These are phyloP conservation scores for Phyllachora maydis DNA, from an alignment of 2,329 filamentous ascomycete species.

Conservation along the genomic window DNA sequence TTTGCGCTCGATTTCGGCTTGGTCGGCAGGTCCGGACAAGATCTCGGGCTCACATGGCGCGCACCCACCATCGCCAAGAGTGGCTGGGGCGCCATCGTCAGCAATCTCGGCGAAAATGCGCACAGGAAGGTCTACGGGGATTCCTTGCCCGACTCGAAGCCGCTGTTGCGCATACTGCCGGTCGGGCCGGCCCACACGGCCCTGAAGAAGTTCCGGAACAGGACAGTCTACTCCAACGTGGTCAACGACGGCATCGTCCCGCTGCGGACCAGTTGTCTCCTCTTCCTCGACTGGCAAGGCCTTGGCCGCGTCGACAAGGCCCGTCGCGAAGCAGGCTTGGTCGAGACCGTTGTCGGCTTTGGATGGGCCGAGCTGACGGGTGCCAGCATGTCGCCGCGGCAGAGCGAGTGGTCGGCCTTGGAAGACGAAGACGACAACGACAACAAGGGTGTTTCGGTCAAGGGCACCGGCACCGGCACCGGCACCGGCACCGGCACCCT, in stretches of 20 bases:
- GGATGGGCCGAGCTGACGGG: constrained; percentile 85
- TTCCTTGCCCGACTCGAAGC: constrained; percentile 63
- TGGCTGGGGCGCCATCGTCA: constrained; percentile 75
- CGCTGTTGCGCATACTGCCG: constrained; percentile 69
- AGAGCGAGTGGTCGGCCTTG: constrained; percentile 16
- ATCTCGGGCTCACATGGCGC: constrained; percentile 85
- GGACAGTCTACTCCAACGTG: constrained; percentile 89
- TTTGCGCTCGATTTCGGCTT: constrained; percentile 93
- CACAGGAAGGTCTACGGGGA: constrained; percentile 37
- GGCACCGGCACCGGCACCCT: constrained; percentile 14
- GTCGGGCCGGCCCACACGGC: constrained; percentile 81
- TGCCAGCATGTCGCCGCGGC: constrained; percentile 31
- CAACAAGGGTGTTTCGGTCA: constrained; percentile 3
- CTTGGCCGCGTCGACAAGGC: constrained; percentile 88
- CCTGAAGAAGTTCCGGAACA: constrained; percentile 69
- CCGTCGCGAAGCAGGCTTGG: constrained; percentile 71
- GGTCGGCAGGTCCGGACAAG: constrained; percentile 88
- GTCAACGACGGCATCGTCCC: constrained; percentile 97
- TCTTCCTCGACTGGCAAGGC: constrained; percentile 94
- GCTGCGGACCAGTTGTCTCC: constrained; percentile 78
- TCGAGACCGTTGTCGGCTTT: constrained; percentile 83
- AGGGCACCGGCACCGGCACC: constrained; percentile 12
- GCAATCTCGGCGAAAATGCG: constrained; percentile 53
- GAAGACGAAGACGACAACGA: constrained; percentile 9
- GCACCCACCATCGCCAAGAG: constrained; percentile 68